A percentile compares a stretch with the other conserved stretches of the same genome.
Conservation (phyloP, 257 asterid genomes). For the Solanum pinnatisectum region DNA sequence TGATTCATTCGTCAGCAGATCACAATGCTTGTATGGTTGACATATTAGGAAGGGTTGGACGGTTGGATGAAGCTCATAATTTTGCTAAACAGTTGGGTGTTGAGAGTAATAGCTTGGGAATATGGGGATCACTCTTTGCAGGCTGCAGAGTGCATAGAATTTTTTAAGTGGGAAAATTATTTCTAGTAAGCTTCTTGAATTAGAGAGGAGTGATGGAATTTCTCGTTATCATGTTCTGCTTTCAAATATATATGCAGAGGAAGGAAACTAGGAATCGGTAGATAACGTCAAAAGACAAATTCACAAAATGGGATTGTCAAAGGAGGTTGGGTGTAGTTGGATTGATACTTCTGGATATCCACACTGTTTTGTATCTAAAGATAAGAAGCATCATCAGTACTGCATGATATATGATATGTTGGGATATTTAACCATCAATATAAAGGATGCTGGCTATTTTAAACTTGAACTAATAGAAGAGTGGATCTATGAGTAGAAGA, state of each 20-base stretch:
- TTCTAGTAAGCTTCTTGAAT: conserved; percentile 49
- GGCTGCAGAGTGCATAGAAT: conserved; percentile 64
- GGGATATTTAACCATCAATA: conserved; percentile 39
- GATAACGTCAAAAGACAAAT: conserved; percentile 50
- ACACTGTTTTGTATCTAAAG: conserved; percentile 48
- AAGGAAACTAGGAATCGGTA: conserved; percentile 64
- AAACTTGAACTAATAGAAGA: conserved; percentile 16
- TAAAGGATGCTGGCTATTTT: conserved; percentile 52
- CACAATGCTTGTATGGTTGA: conserved; percentile 76
- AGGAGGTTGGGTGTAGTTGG: conserved; percentile 94
- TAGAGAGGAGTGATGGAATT: conserved; percentile 34
- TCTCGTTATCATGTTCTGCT: conserved; percentile 70
- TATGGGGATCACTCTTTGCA: conserved; percentile 81
- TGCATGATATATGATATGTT: conserved; percentile 34
- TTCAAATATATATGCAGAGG: conserved; percentile 80
- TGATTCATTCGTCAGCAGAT: conserved; percentile 48
- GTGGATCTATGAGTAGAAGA: conserved; percentile 16
- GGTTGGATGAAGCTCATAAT: conserved; percentile 58
- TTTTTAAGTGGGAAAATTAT: conserved; percentile 65
- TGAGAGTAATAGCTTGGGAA: conserved; percentile 35
- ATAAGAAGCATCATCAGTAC: conserved; percentile 36
- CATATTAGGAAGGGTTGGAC: conserved; percentile 53
- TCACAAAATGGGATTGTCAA: conserved; percentile 44
- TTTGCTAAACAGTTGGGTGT: conserved; percentile 45
- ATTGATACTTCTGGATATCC: conserved; percentile 44